These are phyloP conservation scores for Infundibulicybe gibba DNA, from an alignment of 768 basidiomycete species.

Conservation along the genomic window DNA sequence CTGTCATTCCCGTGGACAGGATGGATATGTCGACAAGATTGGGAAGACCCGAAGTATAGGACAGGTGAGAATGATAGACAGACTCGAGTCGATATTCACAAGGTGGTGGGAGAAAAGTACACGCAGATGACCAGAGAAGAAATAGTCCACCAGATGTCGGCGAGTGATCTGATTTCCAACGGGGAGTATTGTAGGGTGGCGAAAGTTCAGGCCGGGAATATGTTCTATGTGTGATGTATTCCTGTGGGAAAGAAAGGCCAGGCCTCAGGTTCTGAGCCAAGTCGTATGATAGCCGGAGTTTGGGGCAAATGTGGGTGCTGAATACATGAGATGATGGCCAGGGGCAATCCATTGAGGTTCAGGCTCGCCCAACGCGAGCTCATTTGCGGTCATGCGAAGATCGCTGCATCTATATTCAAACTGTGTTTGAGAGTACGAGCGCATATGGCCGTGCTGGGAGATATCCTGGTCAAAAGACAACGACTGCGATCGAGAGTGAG, in stretches of 20 bases:
- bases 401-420: slow-evolving; percentile 53
- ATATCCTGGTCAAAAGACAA: slow-evolving; percentile 51
- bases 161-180: slow-evolving; percentile 25
- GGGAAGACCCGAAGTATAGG: slow-evolving; percentile 26
- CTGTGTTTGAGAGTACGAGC: slow-evolving; percentile 57
- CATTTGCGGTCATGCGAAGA: slow-evolving; percentile 37
- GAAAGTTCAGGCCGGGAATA: not conserved
- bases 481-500: slow-evolving; percentile 56
- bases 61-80: slow-evolving; percentile 21
- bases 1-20: slow-evolving; percentile 48
- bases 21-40: slow-evolving; percentile 60
- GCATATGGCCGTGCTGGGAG: slow-evolving; percentile 43
- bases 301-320: slow-evolving; percentile 39
- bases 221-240: too few species aligned
- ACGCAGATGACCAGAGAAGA: slow-evolving; percentile 22
- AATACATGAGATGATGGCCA: slow-evolving; percentile 32
- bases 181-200: slow-evolving; percentile 30
- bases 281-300: slow-evolving; percentile 43
- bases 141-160: slow-evolving; percentile 24
- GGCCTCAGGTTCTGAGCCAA: slow-evolving; percentile 45
- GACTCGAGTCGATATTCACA: slow-evolving; percentile 29
- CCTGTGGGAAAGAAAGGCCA: slow-evolving; percentile 12
- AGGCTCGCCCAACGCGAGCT: slow-evolving; percentile 31
- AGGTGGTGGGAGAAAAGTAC: slow-evolving; percentile 23
- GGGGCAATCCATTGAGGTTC: slow-evolving; percentile 41